Conservation (phyloP, 1,284 basidiomycete genomes). For the Coniophora puteana region DNA sequence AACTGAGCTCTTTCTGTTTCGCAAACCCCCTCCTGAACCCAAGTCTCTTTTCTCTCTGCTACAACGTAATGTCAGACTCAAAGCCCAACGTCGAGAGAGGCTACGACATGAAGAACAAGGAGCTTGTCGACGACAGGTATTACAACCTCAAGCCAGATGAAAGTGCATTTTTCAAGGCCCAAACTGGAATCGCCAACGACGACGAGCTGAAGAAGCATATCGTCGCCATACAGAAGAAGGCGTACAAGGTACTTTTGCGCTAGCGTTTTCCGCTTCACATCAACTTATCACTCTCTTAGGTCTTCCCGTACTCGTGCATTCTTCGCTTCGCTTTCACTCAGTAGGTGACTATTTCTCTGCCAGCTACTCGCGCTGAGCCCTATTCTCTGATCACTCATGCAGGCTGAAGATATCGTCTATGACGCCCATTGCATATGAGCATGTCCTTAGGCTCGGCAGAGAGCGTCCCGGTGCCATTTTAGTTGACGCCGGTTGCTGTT, state of each 20-base stretch:
- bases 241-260: constrained; percentile 11
- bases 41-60: too few relatives aligned
- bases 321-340: background rate
- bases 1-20: too few relatives aligned
- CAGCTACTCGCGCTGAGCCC: too few relatives aligned
- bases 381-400: too few relatives aligned
- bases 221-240: constrained; percentile 16
- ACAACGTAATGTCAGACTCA: too few relatives aligned
- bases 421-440: constrained; percentile 4
- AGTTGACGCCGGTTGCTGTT: constrained; percentile 12
- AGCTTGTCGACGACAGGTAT: background rate
- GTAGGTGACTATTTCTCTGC: background rate
- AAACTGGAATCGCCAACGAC: constrained; percentile 15
- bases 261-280: background rate
- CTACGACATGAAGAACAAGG: too few relatives aligned
- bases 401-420: constrained; percentile 1
- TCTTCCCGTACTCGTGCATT: constrained; percentile 1
- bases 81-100: too few relatives aligned
- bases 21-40: too few relatives aligned
- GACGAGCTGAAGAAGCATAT: too few relatives aligned
- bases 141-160: constrained; percentile 4
- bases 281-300: background rate
- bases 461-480: constrained; percentile 6
- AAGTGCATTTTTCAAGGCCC: constrained; percentile 12
- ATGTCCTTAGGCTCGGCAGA: constrained; percentile 7